Evolutionary conservation across 768 basidiomycete species (phyloP), one percentile per base, ranked within the genome.

Genomic region (Boletus fagicola): DNA sequence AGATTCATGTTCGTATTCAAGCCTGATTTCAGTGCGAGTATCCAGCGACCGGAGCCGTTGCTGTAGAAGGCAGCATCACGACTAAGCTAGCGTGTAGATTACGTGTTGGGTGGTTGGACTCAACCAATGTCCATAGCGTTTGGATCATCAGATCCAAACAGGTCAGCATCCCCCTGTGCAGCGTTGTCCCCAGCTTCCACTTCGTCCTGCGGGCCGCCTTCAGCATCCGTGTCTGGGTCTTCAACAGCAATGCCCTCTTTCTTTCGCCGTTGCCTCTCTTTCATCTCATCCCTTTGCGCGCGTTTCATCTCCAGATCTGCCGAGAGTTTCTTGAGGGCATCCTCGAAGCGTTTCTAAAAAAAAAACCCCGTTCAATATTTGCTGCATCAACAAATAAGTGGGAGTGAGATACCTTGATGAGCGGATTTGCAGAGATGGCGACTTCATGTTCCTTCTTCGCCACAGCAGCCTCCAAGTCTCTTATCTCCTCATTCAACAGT

Each of bases 271-370:
- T 86, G 86, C 65, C 85, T 80, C 73, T 92, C 90, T 65, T 84
- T 85, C 69, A 93, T 74, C 64, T 88, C 89, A 62, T 93, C 91
- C 54, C 87, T 80, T 68, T 93, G 92, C 1, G 81, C 81, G 11
- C 81, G 75, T 69, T 94, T 95, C 82, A 87, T 85, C 62, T 95
- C 94, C 31, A 95, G 76, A 68, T 97, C 94, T 36, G 85, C 83
- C 12, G 86, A 82, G 48, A 97, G 78, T 73, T 96, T 97, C 77
- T 87, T 91, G 65, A 95, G 73, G 18, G 90, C 88, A 68, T 96
- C 94, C 70, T 95, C 92, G 73, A 96, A 95, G 36, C 94, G 94
- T 83, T 88, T 89, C 88, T 94, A 65, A 20, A 50, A 57, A 57
- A 28, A 12, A 31, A n/a, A n/a, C n/a, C n/a, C 24, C 38, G 35